phyloP scores from a whole-genome alignment of 129 eudicot species.

The Pulicaria dysenterica region DNA sequence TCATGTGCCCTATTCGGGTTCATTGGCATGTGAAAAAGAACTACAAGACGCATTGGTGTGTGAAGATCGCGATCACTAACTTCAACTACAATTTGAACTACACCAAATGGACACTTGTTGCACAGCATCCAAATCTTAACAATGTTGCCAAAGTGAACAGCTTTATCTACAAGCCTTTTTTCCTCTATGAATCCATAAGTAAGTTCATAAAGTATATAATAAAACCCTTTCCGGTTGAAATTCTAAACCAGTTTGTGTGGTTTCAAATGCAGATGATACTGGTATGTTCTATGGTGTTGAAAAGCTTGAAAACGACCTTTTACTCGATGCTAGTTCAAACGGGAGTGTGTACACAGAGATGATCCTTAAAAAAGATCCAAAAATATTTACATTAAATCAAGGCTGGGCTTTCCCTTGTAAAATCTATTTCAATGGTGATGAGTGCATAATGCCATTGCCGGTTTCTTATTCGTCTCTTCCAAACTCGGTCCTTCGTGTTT shows the following conservation, averaged over 20 bases:
- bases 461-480: constrained; percentile 54
- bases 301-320: constrained; percentile 36
- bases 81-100: constrained; percentile 49
- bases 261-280: constrained; percentile 52
- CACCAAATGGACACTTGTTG: constrained; percentile 61
- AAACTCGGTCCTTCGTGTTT: constrained; percentile 23
- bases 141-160: constrained; percentile 42
- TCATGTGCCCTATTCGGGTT: constrained; percentile 58
- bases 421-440: constrained; percentile 53
- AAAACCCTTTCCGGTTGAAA: background rate
- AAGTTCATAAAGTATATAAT: constrained; percentile 22
- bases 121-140: constrained; percentile 65
- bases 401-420: constrained; percentile 60
- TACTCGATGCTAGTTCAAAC: constrained; percentile 40
- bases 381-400: constrained; percentile 38
- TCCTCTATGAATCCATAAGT: constrained; percentile 45
- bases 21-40: constrained; percentile 69
- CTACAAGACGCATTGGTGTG: constrained; percentile 59
- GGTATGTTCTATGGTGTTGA: constrained; percentile 53
- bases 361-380: constrained; percentile 44
- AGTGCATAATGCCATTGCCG: constrained; percentile 53
- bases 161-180: constrained; percentile 54
- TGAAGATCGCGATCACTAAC: constrained; percentile 56
- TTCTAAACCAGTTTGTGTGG: background rate
- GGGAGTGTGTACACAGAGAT: constrained; percentile 50